Percentiles rank a stretch among this genome's conserved stretches.
These are phyloP conservation scores for Suhomyces choctaworum DNA, from an alignment of 1,139 yeast species.

Conservation along the genomic window DNA sequence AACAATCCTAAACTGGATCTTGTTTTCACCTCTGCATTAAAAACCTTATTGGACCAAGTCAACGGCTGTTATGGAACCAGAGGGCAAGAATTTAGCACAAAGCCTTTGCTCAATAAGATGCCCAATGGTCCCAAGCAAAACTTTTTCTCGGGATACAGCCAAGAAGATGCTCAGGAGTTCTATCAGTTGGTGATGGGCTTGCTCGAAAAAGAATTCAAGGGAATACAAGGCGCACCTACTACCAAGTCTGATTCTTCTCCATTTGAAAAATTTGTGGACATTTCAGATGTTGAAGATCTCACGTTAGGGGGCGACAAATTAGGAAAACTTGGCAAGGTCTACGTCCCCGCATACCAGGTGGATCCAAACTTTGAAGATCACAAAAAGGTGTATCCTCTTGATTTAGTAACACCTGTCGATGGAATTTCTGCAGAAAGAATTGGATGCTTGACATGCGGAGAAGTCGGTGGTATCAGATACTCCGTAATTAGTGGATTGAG, in stretches of 20 bases:
- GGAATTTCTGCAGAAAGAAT: slow-evolving; percentile 85
- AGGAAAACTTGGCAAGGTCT: slow-evolving; percentile 61
- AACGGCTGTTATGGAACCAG: slow-evolving; percentile 56
- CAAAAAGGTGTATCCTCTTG: slow-evolving; percentile 50
- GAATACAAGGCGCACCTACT: slow-evolving; percentile 17
- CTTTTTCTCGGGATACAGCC: slow-evolving; percentile 79
- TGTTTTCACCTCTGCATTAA: slow-evolving; percentile 55
- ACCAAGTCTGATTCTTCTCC: slow-evolving; percentile 8
- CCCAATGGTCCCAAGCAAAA: slow-evolving; percentile 78
- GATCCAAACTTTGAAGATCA: slow-evolving; percentile 59
- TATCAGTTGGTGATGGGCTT: slow-evolving; percentile 77
- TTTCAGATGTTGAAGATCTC: slow-evolving; percentile 22
- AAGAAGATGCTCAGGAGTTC: slow-evolving; percentile 94
- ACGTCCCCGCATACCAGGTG: slow-evolving; percentile 69
- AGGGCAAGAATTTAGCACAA: slow-evolving; percentile 67
- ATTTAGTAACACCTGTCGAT: slow-evolving; percentile 82
- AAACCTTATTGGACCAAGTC: slow-evolving; percentile 50
- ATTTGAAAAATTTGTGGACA: slow-evolving; percentile 23
- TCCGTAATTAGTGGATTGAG: slow-evolving; percentile 82
- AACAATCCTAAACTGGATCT: slow-evolving; percentile 36
- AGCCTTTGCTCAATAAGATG: slow-evolving; percentile 64
- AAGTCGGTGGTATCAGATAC: slow-evolving; percentile 85
- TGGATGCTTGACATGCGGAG: slow-evolving; percentile 88
- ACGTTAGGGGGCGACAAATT: slow-evolving; percentile 51
- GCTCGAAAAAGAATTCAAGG: slow-evolving; percentile 64